A percentile compares a stretch with the other conserved stretches of the same genome.
These are phyloP conservation scores for Trametes meyenii DNA, from an alignment of 768 basidiomycete species.

Conservation along the genomic window DNA sequence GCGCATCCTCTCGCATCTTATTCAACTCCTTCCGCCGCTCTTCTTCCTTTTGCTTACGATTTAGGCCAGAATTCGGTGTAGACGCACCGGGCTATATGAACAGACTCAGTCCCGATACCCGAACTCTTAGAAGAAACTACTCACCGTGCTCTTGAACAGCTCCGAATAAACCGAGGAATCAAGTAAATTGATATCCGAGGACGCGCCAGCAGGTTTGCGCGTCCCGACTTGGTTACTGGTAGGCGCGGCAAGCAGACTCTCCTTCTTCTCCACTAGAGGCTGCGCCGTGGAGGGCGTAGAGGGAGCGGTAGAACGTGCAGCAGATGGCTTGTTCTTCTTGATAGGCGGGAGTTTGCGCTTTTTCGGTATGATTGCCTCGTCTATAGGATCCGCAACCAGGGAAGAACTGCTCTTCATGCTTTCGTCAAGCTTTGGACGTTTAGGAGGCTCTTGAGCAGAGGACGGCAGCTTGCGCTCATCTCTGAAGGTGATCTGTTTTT, in stretches of 20 bases:
- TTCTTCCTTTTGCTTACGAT: slow-evolving; percentile 65
- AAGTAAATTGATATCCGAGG: slow-evolving; percentile 64
- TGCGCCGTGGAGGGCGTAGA: slow-evolving; percentile 32
- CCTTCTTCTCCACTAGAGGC: slow-evolving; percentile 29
- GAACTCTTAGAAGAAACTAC: background rate
- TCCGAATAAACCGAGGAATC: slow-evolving; percentile 64
- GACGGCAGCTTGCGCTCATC: slow-evolving; percentile 43
- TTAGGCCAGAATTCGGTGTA: slow-evolving; percentile 35
- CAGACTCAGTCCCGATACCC: background rate
- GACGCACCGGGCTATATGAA: slow-evolving; percentile 25
- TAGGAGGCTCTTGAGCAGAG: slow-evolving; percentile 12
- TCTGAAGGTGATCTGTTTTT: slow-evolving; percentile 42
- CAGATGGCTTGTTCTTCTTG: slow-evolving; percentile 59
- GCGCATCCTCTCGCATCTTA: slow-evolving; percentile 70
- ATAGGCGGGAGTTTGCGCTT: slow-evolving; percentile 71
- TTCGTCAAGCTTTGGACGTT: slow-evolving; percentile 21
- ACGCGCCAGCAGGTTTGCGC: slow-evolving; percentile 45
- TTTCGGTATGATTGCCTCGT: slow-evolving; percentile 43
- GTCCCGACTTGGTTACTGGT: slow-evolving; percentile 26
- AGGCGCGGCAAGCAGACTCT: slow-evolving; percentile 26
- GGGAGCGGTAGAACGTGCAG: slow-evolving; percentile 28
- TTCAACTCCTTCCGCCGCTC: slow-evolving; percentile 69
- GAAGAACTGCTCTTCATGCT: background rate
- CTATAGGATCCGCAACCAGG: slow-evolving; percentile 31
- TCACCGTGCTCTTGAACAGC: slow-evolving; percentile 47